Base-by-base conservation (phyloP, 345 rosid species). In the Raphanus raphanistrum region DNA sequence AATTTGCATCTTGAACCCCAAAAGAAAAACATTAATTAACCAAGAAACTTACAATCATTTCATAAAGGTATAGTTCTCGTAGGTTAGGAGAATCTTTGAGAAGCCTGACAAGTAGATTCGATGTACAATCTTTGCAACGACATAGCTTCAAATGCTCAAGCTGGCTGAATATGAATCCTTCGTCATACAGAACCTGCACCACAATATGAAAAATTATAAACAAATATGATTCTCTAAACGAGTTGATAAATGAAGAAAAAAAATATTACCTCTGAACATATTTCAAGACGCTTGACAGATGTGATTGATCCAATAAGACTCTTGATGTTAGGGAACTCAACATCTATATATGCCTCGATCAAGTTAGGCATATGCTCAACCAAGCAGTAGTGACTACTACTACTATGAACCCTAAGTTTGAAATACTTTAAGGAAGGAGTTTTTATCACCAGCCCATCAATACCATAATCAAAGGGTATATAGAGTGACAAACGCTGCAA, bases 191-290 rank as follows among this genome's bases (percentile, higher is more conserved):
- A 25, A 9, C 70, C 70, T 66, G 35, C 32, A 28, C 50, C 50
- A 64, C 8, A 3, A 63, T n/a, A 32, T 16, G 4, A 63, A 8
- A 29, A 48, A 16, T 35, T 16, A 63, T 16, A 4, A 63, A 63
- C 28, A 16, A 0, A 9, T 0, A 9, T 0, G 27, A 63, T 8
- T 33, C 2, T 35, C 2, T 16, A 35, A 35, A 64, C 9, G 48
- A 64, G 28, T 27, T 68, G 27, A 48, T 45, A 68, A n/a, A 45
- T 12, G 29, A 3, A 66, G 43, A 66, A 16, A 25, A 2, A 43
- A 66, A 66, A 13, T 31, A 6, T 45, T 64, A 68, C 71, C 71
- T 68, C 59, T 68, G 38, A 67, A 8, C 71, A 67, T 67, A 67
- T 43, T 13, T 4, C 52, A 45, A 67, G 58, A 45, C 15, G 13